Percentiles rank a stretch among this genome's conserved stretches.
These are phyloP conservation scores for Amanita pallidorosea DNA, from an alignment of 768 basidiomycete species.

Conservation along the genomic window DNA sequence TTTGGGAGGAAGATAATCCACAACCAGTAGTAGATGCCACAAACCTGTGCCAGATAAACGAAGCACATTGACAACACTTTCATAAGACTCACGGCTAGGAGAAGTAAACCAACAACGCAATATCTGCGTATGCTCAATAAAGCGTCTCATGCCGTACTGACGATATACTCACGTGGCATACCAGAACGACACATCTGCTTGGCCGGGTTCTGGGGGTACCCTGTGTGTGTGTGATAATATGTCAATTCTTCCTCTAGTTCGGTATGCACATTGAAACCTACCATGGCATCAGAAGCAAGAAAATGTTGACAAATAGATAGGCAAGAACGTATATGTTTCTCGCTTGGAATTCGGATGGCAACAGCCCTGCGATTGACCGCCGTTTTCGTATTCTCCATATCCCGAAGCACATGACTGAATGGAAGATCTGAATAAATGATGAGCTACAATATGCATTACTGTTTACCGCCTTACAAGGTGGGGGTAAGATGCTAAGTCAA, in stretches of 20 bases:
- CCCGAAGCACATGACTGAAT: slow-evolving; percentile 18
- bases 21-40: slow-evolving; percentile 25
- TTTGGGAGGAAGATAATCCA: slow-evolving; percentile 35
- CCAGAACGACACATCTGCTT: slow-evolving; percentile 27
- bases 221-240: slow-evolving; percentile 12
- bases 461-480: slow-evolving; percentile 15
- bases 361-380: slow-evolving; percentile 11
- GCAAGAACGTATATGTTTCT: slow-evolving; percentile 13
- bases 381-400: slow-evolving; percentile 21
- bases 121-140: slow-evolving; percentile 10
- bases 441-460: slow-evolving; percentile 12
- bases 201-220: slow-evolving; percentile 25
- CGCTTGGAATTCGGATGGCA: slow-evolving; percentile 17
- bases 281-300: slow-evolving; percentile 24
- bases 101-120: slow-evolving; percentile 18
- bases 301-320: slow-evolving; percentile 18
- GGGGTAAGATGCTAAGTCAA: slow-evolving; percentile 31
- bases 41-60: slow-evolving; percentile 13
- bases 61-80: neutral
- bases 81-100: slow-evolving; percentile 15
- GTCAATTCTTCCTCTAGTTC: neutral
- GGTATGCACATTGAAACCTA: slow-evolving; percentile 6
- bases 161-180: slow-evolving; percentile 22
- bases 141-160: no score
- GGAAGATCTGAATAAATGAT: slow-evolving; percentile 19